A percentile compares a stretch with the other conserved stretches of the same genome.
Evolutionary conservation across 2,329 filamentous ascomycete genomes (phyloP).

Genomic region (Pseudogymnoascus sp.): DNA sequence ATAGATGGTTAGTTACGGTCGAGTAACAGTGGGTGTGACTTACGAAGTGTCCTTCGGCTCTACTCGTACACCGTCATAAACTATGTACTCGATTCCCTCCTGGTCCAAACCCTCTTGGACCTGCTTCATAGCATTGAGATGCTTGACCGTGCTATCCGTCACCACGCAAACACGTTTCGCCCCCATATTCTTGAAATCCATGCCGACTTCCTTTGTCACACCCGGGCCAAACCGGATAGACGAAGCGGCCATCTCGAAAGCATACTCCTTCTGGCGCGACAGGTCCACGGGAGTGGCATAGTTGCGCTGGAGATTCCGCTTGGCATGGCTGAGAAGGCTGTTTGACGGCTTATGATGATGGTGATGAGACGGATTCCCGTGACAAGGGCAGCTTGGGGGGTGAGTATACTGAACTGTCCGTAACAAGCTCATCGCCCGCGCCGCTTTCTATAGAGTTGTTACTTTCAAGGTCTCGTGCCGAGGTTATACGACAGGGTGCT

Average conservation of each 20-base stretch:
- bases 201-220: constrained; percentile 89
- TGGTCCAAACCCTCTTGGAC: constrained; percentile 69
- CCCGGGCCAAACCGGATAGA: constrained; percentile 91
- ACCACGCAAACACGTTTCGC: constrained; percentile 84
- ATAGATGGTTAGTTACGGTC: not conserved
- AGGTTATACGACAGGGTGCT: not conserved
- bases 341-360: constrained; percentile 43
- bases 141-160: constrained; percentile 74
- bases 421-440: constrained; percentile 63
- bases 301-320: constrained; percentile 38
- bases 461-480: constrained; percentile 6
- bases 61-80: constrained; percentile 73
- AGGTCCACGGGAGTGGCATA: constrained; percentile 71
- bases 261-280: constrained; percentile 81
- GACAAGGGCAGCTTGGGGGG: constrained; percentile 82
- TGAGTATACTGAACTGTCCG: constrained; percentile 87
- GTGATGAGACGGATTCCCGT: constrained; percentile 78
- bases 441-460: constrained; percentile 38
- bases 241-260: constrained; percentile 96
- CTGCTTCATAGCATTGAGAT: constrained; percentile 82
- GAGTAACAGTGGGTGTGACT: constrained; percentile 27
- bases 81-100: constrained; percentile 71
- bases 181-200: constrained; percentile 92
- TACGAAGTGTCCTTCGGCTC: constrained; percentile 94
- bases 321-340: constrained; percentile 34